A percentile compares a stretch with the other conserved stretches of the same genome.
These are phyloP conservation scores for Metschnikowia matae DNA, from an alignment of 805 yeast genomes.

Conservation along the genomic window DNA sequence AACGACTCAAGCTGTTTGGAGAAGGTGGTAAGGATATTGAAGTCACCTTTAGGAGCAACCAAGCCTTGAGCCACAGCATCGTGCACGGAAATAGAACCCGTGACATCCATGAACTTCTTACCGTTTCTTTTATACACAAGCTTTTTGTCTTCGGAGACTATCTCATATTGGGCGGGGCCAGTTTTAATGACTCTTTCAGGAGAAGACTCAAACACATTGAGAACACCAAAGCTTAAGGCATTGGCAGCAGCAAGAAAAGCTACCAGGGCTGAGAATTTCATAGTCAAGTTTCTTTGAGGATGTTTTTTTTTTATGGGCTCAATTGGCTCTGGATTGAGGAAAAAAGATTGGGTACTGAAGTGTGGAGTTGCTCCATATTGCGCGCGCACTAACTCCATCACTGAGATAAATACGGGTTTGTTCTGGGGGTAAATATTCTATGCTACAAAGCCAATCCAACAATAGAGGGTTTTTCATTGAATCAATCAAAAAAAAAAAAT, in stretches of 20 bases:
- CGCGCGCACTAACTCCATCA: no score
- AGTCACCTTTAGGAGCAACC: constrained; percentile 13
- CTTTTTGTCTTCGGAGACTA: constrained; percentile 37
- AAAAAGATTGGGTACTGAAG: not conserved
- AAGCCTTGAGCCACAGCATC: constrained; percentile 30
- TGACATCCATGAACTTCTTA: constrained; percentile 60
- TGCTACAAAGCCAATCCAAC: no score
- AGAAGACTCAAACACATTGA: not conserved
- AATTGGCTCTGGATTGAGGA: not conserved
- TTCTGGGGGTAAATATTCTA: no score
- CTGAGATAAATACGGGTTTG: no score
- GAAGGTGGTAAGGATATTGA: constrained; percentile 18
- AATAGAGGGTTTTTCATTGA: no score
- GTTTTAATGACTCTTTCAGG: constrained; percentile 29
- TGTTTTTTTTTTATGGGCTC: no score
- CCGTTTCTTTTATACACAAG: constrained; percentile 38
- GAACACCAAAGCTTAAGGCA: constrained; percentile 13
- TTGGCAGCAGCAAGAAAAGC: constrained; percentile 4
- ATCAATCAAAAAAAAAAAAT: no score
- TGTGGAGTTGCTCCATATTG: not conserved
- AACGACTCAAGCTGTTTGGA: constrained; percentile 25
- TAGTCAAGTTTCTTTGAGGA: not conserved
- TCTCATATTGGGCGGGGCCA: constrained; percentile 28
- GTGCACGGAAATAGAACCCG: constrained; percentile 41
- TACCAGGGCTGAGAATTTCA: constrained; percentile 5